A percentile compares a stretch with the other conserved stretches of the same genome.
Conservation (phyloP, 2,329 filamentous ascomycete species). For the Balansia obtecta region DNA sequence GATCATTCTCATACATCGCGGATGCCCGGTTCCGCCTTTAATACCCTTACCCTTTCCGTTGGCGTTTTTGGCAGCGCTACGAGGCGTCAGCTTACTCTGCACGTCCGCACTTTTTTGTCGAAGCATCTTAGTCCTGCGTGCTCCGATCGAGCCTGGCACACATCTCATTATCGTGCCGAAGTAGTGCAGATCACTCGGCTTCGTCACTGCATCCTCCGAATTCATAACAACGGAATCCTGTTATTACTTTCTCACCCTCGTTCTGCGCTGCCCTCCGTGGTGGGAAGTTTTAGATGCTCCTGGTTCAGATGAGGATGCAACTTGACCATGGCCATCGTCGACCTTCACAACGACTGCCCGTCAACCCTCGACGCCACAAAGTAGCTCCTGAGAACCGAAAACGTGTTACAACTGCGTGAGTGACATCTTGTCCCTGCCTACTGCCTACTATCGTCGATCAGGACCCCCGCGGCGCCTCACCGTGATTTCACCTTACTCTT, state of each 20-base stretch:
- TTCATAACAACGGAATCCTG: neutral
- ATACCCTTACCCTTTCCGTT: neutral
- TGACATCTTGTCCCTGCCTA: neutral
- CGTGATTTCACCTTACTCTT: no score
- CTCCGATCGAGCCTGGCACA: conserved; percentile 2
- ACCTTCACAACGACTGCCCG: conserved; percentile 29
- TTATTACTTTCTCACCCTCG: neutral
- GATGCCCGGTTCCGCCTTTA: neutral
- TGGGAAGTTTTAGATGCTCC: neutral
- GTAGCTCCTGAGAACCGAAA: conserved; percentile 34
- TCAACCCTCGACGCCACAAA: conserved; percentile 36
- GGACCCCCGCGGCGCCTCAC: neutral
- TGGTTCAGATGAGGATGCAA: conserved; percentile 12
- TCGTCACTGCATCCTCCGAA: neutral
- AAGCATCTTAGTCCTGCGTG: neutral
- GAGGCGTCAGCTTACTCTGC: conserved; percentile 5
- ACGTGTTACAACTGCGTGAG: conserved; percentile 35
- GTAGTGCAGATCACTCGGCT: neutral
- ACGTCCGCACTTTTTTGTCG: neutral
- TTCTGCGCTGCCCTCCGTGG: neutral
- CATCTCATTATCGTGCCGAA: conserved; percentile 3
- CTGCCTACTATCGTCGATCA: neutral
- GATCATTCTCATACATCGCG: neutral
- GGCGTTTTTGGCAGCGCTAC: conserved; percentile 8
- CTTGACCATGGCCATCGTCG: conserved; percentile 14